Evolutionary conservation across 495 filamentous ascomycete genomes (phyloP).

Genomic region (Peziza echinospora): DNA sequence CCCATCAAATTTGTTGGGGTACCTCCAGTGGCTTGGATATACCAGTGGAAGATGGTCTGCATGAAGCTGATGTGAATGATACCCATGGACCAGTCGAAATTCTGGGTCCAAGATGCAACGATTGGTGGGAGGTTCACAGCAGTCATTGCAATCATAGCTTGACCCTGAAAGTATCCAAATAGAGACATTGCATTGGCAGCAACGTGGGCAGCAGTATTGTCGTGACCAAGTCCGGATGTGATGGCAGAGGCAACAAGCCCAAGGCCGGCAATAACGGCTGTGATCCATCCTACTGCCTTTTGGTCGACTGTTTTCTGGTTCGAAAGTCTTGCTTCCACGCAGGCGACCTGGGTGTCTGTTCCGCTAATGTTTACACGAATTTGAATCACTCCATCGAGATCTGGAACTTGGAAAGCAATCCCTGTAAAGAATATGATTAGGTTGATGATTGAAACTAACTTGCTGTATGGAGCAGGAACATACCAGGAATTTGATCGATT

Average conservation of each 20-base stretch:
- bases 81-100: constrained; percentile 97
- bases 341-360: constrained; percentile 46
- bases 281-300: constrained; percentile 67
- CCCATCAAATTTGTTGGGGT: constrained; percentile 62
- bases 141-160: constrained; percentile 84
- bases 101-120: constrained; percentile 86
- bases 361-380: constrained; percentile 52
- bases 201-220: constrained; percentile 92
- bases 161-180: constrained; percentile 88
- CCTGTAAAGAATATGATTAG: constrained; percentile 18
- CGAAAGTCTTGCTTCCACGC: constrained; percentile 70
- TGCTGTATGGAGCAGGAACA: constrained; percentile 8
- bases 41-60: constrained; percentile 81
- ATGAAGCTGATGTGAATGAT: constrained; percentile 78
- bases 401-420: constrained; percentile 77
- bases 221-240: constrained; percentile 61
- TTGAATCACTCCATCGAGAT: constrained; percentile 72
- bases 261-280: constrained; percentile 67
- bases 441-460: neutral
- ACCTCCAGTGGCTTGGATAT: constrained; percentile 83
- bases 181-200: constrained; percentile 82
- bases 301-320: constrained; percentile 90
- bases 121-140: constrained; percentile 72
- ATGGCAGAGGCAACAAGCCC: constrained; percentile 67
- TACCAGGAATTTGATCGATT: constrained; percentile 45